Conservation (phyloP, 805 yeast genomes). For the Saccharomycopsis schoenii region DNA sequence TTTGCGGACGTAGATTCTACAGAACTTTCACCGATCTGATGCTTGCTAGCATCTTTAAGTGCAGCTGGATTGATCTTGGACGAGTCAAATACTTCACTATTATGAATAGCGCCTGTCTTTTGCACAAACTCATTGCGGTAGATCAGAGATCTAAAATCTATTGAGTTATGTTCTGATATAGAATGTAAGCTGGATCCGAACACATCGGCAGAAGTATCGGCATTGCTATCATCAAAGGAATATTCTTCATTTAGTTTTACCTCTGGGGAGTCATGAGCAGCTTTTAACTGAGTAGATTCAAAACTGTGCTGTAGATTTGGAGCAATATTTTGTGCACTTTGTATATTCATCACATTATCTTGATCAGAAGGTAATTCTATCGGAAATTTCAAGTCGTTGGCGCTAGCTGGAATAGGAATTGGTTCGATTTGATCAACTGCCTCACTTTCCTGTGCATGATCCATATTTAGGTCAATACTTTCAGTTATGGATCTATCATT, state of each 20-base stretch:
- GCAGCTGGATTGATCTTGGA: background rate
- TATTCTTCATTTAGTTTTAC: background rate
- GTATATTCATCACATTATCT: background rate
- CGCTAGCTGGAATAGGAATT: background rate
- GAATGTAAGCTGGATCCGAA: constrained; percentile 18
- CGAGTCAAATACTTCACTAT: constrained; percentile 7
- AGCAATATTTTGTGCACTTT: background rate
- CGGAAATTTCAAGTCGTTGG: background rate
- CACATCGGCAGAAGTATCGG: constrained; percentile 2
- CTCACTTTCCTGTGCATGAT: background rate
- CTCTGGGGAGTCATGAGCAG: background rate
- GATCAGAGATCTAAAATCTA: constrained; percentile 12
- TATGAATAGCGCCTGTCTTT: constrained; percentile 7
- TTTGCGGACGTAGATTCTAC: background rate
- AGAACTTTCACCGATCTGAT: background rate
- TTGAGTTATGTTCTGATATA: constrained; percentile 9
- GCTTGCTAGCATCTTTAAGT: background rate
- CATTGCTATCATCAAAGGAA: background rate
- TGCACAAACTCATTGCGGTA: constrained; percentile 15
- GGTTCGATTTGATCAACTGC: background rate
- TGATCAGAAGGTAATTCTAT: background rate
- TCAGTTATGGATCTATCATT: background rate
- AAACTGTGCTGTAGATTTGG: background rate
- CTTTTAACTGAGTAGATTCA: background rate
- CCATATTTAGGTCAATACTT: background rate